Evolutionary conservation across 768 basidiomycete species (phyloP), one percentile per base, ranked within the genome.

Genomic region (Cubamyces sp.): DNA sequence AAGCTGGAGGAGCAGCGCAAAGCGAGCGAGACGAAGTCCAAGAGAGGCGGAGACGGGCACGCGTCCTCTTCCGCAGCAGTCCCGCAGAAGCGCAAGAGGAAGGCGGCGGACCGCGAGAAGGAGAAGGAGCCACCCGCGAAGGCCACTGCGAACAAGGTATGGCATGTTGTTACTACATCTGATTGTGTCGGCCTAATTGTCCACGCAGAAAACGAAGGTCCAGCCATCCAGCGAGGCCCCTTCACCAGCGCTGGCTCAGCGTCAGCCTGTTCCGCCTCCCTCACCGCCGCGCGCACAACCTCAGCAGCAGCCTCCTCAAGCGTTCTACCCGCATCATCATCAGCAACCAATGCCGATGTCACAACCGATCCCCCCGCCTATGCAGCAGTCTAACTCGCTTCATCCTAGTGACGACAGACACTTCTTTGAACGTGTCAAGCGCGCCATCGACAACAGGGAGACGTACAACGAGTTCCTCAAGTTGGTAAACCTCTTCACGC

Each of bases 391-490:
- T 0, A 41, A 70, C 15, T 50, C 69, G 1, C 23, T 49, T 1
- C 61, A 71, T 7, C 71, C 64, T 34, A 69, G 65, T n/a, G 83
- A 87, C 26, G 88, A 94, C 53, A 80, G 84, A 3, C 88, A 88
- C 57, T 98, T 98, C 77, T 99, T 99, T 73, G 95, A 97, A 61
- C 90, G 90, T 26, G 94, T 98, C 51, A 89, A 87, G 68, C 84
- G 84, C 16, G 79, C 83, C 1, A 77, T 94, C 46, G 87, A 89
- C 58, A 87, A 82, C 64, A 81, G 88, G 14, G 90, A 92, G 50
- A 85, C 87, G 1, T 93, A 91, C 75, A 93, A 95, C 73, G 97
- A 98, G 75, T 98, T 99, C 76, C 78, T 99, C 63, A 97, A 95
- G 71, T 79, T 98, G 47, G 84, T 98, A 67, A 98, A 98, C 74